Evolutionary conservation across 108 stramenopile genomes (phyloP), one percentile per base, ranked within the genome.

Genomic region (Phaeodactylum tricornutum): DNA sequence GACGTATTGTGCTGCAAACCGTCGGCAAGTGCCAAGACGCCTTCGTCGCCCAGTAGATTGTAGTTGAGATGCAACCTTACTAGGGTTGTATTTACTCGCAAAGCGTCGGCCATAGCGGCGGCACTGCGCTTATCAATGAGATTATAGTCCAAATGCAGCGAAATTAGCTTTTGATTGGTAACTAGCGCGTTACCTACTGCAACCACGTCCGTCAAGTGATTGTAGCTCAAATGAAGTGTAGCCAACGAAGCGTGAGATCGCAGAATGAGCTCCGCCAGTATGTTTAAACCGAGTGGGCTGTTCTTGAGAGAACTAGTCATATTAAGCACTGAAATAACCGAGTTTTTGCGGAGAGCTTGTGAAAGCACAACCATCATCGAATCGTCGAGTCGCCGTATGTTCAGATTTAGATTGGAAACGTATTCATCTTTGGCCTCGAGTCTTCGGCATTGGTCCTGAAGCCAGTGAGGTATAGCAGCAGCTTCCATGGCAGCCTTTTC

Each of bases 111-210:
- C 6, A 79, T 19, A 9, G 44, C 27, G 26, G 58, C 30, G 0
- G 57, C 74, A 20, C 66, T 55, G 0, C 44, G n/a, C 20, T 45
- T 41, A 9, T 54, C 48, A 19, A 83, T 59, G 4, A 43, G 30
- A 43, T 83, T 83, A 41, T 74, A 47, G 57, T 72, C 62, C 46
- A 78, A 50, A 44, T 74, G 58, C 22, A 80, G 24, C 49, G 72
- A 65, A n/a, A 40, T 28, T 16, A 74, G 22, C 0, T 29, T 31
- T 32, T 6, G 16, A 33, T 62, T 66, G n/a, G 50, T 21, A 29
- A 31, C 20, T n/a, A 65, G 49, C 12, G 47, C 32, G 0, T 20
- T 12, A 16, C 43, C 64, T 4, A 72, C 12, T 0, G 34, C 38
- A 19, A 30, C 14, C 2, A 43, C 43, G 38, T 67, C 35, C 17